phyloP scores from a whole-genome alignment of 2,329 filamentous ascomycete genomes.

The Fusarium temperatum region DNA sequence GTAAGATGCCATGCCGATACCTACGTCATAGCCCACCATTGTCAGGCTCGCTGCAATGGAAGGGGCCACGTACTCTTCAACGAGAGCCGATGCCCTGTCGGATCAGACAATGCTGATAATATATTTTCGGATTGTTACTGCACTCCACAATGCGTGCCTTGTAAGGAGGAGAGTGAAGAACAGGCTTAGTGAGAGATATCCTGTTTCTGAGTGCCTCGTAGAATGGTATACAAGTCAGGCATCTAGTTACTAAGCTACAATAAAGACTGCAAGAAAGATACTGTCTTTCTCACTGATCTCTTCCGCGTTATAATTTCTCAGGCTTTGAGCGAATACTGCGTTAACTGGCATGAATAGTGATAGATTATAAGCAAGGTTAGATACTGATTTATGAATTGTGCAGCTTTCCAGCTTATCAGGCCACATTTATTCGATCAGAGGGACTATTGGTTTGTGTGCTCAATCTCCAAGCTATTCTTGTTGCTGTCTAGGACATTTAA shows the following conservation, averaged over 20 bases:
- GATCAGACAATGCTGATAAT: neutral
- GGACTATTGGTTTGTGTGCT: no score
- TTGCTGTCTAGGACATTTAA: no score
- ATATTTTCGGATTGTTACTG: neutral
- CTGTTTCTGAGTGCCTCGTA: neutral
- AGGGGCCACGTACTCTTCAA: neutral
- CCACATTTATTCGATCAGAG: no score
- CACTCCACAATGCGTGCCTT: neutral
- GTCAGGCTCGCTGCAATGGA: neutral
- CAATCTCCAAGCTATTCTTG: no score
- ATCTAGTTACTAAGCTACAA: neutral
- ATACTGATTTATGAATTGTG: no score
- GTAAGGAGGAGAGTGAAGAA: neutral
- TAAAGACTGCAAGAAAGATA: neutral
- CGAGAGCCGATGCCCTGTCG: neutral
- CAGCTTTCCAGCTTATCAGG: no score
- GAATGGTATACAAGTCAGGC: neutral
- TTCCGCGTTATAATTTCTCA: no score
- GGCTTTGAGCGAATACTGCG: no score
- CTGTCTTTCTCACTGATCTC: no score
- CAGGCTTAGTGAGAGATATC: no score
- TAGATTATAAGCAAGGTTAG: no score
- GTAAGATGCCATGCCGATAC: neutral
- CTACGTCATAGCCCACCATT: neutral
- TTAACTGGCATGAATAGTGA: no score